Evolutionary conservation across 2,329 filamentous ascomycete species (phyloP).

Genomic region (Macrophomina tecta): DNA sequence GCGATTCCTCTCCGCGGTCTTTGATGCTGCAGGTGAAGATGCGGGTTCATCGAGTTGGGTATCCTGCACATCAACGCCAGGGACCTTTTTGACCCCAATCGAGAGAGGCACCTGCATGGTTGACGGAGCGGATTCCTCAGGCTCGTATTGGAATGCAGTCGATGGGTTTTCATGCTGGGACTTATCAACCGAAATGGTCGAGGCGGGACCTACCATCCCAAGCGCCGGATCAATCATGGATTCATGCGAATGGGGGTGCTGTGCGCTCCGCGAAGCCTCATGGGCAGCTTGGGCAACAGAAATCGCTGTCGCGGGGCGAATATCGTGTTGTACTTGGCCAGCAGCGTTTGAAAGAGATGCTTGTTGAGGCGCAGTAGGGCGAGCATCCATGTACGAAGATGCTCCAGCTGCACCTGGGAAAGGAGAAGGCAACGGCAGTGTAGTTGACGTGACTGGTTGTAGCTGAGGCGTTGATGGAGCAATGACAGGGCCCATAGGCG

Average conservation of each 20-base stretch:
- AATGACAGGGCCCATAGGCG: slow-evolving; percentile 2
- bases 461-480: slow-evolving; percentile 22
- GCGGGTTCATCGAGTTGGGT: background rate
- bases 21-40: background rate
- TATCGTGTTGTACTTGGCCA: slow-evolving; percentile 1
- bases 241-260: background rate
- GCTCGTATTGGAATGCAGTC: background rate
- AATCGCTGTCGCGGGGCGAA: slow-evolving; percentile 15
- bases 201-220: background rate
- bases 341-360: background rate
- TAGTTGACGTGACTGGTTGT: slow-evolving; percentile 42
- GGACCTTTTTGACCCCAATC: background rate
- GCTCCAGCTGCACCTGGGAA: slow-evolving; percentile 39
- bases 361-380: background rate
- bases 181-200: background rate
- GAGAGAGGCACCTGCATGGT: background rate
- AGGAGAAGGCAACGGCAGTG: slow-evolving; percentile 46
- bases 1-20: background rate
- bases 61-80: slow-evolving; percentile 7
- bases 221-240: background rate
- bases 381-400: slow-evolving; percentile 40
- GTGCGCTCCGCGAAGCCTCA: background rate
- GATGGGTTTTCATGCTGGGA: background rate
- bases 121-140: slow-evolving; percentile 10
- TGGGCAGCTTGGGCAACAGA: slow-evolving; percentile 4